Evolutionary conservation across 306 rosid genomes (phyloP).

Genomic region (Begonia fuchsioides): DNA sequence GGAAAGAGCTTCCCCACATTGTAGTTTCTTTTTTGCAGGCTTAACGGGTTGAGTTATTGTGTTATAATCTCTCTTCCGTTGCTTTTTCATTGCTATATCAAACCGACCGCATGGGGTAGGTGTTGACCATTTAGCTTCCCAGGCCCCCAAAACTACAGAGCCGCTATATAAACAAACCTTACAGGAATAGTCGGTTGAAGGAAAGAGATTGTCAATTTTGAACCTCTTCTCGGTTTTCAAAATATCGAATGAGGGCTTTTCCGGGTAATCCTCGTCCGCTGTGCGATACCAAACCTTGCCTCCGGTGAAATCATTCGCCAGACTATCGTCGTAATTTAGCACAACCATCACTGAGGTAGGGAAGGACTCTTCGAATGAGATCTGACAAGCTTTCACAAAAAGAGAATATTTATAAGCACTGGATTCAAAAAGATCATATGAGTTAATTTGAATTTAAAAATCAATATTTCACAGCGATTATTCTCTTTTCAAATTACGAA

Average conservation of each 20-base stretch:
- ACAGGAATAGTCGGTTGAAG: slow-evolving; percentile 68
- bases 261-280: slow-evolving; percentile 42
- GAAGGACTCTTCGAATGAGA: slow-evolving; percentile 52
- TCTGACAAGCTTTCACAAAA: slow-evolving; percentile 42
- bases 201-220: slow-evolving; percentile 46
- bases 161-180: slow-evolving; percentile 74
- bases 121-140: slow-evolving; percentile 77
- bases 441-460: no score
- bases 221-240: slow-evolving; percentile 70
- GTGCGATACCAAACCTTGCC: slow-evolving; percentile 74
- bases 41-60: slow-evolving; percentile 7
- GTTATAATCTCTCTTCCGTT: slow-evolving; percentile 14
- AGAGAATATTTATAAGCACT: background rate
- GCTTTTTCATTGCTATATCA: slow-evolving; percentile 10
- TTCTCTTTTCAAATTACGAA: no score
- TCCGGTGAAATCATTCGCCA: slow-evolving; percentile 44
- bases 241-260: slow-evolving; percentile 68
- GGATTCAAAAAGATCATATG: no score
- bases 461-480: no score
- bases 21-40: no score
- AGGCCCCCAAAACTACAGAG: slow-evolving; percentile 48
- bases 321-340: slow-evolving; percentile 44
- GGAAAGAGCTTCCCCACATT: slow-evolving; percentile 6
- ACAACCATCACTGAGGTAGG: slow-evolving; percentile 61
- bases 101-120: slow-evolving; percentile 22